Percentiles rank a stretch among this genome's conserved stretches.
These are phyloP conservation scores for Didymella exigua DNA, from an alignment of 2,329 filamentous ascomycete species.

Conservation along the genomic window DNA sequence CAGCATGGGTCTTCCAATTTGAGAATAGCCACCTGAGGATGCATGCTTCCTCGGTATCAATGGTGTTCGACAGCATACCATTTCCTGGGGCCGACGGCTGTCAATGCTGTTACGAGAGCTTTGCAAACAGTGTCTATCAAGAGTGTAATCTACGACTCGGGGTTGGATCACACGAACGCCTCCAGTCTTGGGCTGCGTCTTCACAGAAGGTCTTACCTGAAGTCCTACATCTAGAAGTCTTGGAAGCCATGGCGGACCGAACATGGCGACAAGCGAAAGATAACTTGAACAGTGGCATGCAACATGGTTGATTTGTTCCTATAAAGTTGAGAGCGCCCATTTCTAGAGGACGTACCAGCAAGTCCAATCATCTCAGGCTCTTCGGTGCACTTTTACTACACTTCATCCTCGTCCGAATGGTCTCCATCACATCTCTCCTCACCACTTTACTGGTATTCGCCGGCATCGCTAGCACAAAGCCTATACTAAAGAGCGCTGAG, in stretches of 20 bases:
- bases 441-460: conserved; percentile 26
- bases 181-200: conserved; percentile 2
- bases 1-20: conserved; percentile 8
- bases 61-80: neutral
- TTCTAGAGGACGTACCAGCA: neutral
- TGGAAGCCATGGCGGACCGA: conserved; percentile 26
- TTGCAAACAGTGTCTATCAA: conserved; percentile 10
- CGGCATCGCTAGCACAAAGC: conserved; percentile 22
- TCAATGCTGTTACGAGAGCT: conserved; percentile 19
- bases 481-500: conserved; percentile 29
- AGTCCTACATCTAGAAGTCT: conserved; percentile 11
- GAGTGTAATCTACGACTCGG: neutral
- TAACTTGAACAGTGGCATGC: neutral
- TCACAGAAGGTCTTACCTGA: conserved; percentile 6
- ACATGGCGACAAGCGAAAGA: neutral
- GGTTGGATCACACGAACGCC: conserved; percentile 3
- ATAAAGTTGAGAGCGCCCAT: neutral
- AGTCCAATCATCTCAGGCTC: neutral
- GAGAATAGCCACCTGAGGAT: conserved; percentile 5
- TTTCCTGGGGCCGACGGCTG: conserved; percentile 13
- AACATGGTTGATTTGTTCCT: neutral
- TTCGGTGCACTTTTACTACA: neutral
- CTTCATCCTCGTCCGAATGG: conserved; percentile 19
- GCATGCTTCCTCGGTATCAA: conserved; percentile 1
- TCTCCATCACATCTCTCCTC: conserved; percentile 29